Evolutionary conservation across 495 filamentous ascomycete species (phyloP).

Genomic region (Parmelia sp.): DNA sequence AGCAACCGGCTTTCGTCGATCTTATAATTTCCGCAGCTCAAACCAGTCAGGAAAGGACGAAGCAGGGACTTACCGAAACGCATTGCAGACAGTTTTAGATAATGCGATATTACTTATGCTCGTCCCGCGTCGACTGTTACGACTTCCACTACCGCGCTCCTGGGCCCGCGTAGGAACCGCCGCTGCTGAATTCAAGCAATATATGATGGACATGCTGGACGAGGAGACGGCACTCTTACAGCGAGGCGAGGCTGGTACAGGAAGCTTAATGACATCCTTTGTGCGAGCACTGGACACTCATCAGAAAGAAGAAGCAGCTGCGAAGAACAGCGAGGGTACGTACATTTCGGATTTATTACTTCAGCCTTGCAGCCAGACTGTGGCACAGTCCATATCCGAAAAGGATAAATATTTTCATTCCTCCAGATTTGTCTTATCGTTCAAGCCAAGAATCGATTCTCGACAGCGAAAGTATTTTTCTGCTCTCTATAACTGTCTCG

Average conservation of each 20-base stretch:
- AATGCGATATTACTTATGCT: slow-evolving; percentile 1
- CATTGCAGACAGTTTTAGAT: slow-evolving; percentile 5
- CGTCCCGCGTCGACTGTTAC: background rate
- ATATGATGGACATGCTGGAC: slow-evolving; percentile 5
- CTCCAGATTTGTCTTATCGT: no score
- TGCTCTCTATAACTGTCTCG: no score
- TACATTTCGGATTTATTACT: no score
- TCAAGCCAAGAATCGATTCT: no score
- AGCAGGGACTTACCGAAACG: slow-evolving; percentile 6
- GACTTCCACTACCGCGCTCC: background rate
- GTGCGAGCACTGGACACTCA: slow-evolving; percentile 6
- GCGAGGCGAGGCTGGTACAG: background rate
- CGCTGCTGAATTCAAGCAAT: background rate
- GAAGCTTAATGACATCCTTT: slow-evolving; percentile 1
- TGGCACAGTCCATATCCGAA: no score
- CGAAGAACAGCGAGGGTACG: no score
- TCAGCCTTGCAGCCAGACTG: no score
- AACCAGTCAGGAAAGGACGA: background rate
- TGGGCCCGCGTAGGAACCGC: slow-evolving; percentile 2
- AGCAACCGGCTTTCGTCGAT: background rate
- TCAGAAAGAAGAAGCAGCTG: background rate
- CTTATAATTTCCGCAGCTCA: background rate
- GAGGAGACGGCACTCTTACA: background rate
- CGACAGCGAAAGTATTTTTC: no score
- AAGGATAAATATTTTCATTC: no score